These are phyloP conservation scores for Lizonia empirigonia DNA, from an alignment of 2,329 filamentous ascomycete species.

Conservation along the genomic window DNA sequence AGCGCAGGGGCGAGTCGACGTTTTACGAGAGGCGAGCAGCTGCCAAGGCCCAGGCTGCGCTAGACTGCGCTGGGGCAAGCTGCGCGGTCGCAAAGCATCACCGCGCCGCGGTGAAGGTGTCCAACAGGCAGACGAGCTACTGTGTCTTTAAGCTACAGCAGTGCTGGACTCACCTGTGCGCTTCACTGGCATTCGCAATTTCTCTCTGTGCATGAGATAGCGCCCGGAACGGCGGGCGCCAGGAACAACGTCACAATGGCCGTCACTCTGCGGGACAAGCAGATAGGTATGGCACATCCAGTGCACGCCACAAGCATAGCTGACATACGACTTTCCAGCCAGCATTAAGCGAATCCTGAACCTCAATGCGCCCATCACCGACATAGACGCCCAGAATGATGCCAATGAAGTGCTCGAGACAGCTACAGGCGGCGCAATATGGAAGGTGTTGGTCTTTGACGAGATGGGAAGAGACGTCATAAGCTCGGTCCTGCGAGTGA, in stretches of 20 bases:
- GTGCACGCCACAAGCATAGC: not conserved
- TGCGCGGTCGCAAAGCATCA: constrained; percentile 16
- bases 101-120: constrained; percentile 10
- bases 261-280: constrained; percentile 66
- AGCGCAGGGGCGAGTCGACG: constrained; percentile 29
- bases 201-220: constrained; percentile 32
- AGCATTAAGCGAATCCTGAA: constrained; percentile 96
- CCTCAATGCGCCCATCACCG: constrained; percentile 73
- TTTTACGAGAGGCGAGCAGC: constrained; percentile 27
- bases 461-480: constrained; percentile 91
- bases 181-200: not conserved
- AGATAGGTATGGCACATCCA: constrained; percentile 55
- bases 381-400: constrained; percentile 68
- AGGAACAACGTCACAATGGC: constrained; percentile 36
- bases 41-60: constrained; percentile 28
- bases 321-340: constrained; percentile 57
- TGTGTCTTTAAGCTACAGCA: constrained; percentile 21
- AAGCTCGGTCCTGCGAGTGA: constrained; percentile 92
- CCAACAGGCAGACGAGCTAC: constrained; percentile 27
- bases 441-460: constrained; percentile 84
- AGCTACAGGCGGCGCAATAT: constrained; percentile 25
- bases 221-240: constrained; percentile 32
- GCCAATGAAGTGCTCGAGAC: constrained; percentile 18
- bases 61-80: constrained; percentile 26
- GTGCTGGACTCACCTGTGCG: not conserved